Evolutionary conservation across 2,329 filamentous ascomycete genomes (phyloP).

Genomic region (Tolypocladium inflatum): DNA sequence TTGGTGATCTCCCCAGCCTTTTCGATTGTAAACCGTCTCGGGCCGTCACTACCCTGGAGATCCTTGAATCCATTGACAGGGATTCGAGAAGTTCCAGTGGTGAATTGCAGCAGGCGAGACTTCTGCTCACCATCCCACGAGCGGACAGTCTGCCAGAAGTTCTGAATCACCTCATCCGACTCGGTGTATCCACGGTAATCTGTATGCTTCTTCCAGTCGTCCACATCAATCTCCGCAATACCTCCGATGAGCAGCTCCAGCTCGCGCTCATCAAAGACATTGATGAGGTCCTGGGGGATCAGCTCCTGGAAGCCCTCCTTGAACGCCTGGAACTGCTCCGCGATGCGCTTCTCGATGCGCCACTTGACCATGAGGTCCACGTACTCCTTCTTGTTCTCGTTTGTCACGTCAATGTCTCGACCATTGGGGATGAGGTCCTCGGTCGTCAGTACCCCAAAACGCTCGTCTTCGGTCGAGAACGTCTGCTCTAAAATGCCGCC

Average conservation of each 20-base stretch:
- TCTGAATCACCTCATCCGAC: constrained; percentile 91
- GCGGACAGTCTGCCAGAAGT: constrained; percentile 97
- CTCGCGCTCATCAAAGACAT: constrained; percentile 97
- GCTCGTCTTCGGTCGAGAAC: constrained; percentile 94
- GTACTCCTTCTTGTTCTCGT: constrained; percentile 98
- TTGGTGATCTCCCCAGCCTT: constrained; percentile 89
- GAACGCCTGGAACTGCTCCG: constrained; percentile 97
- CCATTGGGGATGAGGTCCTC: constrained; percentile 90
- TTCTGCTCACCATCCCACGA: constrained; percentile 99
- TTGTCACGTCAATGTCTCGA: constrained; percentile 88
- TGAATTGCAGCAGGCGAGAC: constrained; percentile 89
- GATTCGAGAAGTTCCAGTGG: constrained; percentile 93
- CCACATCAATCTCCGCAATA: constrained; percentile 99
- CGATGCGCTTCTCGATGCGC: constrained; percentile 97
- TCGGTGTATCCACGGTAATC: constrained; percentile 98
- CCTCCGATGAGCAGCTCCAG: constrained; percentile 92
- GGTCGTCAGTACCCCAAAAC: constrained; percentile 88
- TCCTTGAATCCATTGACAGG: constrained; percentile 99
- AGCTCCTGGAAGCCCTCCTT: constrained; percentile 96
- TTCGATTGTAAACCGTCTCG: constrained; percentile 92
- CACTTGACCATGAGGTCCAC: constrained; percentile 98
- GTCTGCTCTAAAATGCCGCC: constrained; percentile 90
- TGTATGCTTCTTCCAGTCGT: constrained; percentile 99
- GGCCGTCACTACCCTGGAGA: constrained; percentile 91
- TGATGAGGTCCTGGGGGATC: constrained; percentile 91